Conservation (phyloP, 805 yeast genomes). For the Wickerhamiella shivajii region DNA sequence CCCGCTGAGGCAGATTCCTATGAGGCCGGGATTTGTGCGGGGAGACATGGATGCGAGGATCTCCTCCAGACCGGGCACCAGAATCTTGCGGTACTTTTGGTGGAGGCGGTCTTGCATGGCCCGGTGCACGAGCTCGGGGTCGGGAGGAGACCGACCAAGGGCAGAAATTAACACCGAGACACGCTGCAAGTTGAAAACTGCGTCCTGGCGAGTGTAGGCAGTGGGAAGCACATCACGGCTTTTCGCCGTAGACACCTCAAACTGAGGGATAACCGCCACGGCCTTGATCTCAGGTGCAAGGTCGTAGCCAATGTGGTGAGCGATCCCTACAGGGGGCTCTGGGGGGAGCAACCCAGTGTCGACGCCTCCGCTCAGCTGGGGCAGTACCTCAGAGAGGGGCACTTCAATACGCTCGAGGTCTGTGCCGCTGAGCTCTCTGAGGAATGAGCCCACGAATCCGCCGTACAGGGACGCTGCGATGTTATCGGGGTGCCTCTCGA, state of each 20-base stretch:
- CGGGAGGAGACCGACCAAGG: constrained; percentile 69
- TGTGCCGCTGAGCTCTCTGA: constrained; percentile 59
- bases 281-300: constrained; percentile 78
- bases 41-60: constrained; percentile 74
- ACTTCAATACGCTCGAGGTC: constrained; percentile 67
- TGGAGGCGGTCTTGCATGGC: constrained; percentile 96
- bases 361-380: constrained; percentile 57
- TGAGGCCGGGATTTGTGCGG: constrained; percentile 60
- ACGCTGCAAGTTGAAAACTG: constrained; percentile 87
- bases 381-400: constrained; percentile 73
- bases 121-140: constrained; percentile 69
- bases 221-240: constrained; percentile 82
- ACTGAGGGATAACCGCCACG: constrained; percentile 81
- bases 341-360: constrained; percentile 60
- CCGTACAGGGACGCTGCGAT: constrained; percentile 99
- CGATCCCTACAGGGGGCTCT: constrained; percentile 72
- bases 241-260: constrained; percentile 86
- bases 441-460: constrained; percentile 91
- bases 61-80: constrained; percentile 82
- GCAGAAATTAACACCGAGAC: constrained; percentile 87
- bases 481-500: constrained; percentile 97
- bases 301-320: constrained; percentile 73
- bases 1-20: constrained; percentile 92
- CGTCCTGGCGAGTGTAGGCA: constrained; percentile 62
- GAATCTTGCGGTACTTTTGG: constrained; percentile 87